These are phyloP conservation scores for Gloeopeniophorella convolvens DNA, from an alignment of 768 basidiomycete genomes.

Conservation along the genomic window DNA sequence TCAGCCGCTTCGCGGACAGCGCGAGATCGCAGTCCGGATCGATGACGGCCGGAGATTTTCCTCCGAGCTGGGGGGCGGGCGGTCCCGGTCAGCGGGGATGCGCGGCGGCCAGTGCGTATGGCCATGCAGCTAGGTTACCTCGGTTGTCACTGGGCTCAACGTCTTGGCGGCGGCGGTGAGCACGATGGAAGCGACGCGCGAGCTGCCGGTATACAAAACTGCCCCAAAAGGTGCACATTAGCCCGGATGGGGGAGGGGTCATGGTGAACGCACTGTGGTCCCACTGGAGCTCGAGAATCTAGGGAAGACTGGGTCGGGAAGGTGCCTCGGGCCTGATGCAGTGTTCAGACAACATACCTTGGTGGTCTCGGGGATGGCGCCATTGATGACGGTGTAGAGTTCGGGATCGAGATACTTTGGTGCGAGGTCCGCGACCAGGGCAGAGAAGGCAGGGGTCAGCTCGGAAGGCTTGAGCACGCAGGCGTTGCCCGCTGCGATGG, in stretches of 20 bases:
- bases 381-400: conserved; percentile 30
- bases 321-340: neutral
- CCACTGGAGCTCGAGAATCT: conserved; percentile 74
- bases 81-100: neutral
- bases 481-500: conserved; percentile 34
- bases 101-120: neutral
- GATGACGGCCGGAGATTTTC: conserved; percentile 71
- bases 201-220: conserved; percentile 59
- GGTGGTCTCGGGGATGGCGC: conserved; percentile 29
- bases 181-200: conserved; percentile 59
- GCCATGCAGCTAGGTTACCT: conserved; percentile 35
- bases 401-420: conserved; percentile 32
- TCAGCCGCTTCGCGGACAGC: conserved; percentile 57
- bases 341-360: conserved; percentile 17
- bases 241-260: conserved; percentile 12
- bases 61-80: conserved; percentile 42
- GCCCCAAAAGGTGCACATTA: conserved; percentile 1
- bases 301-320: neutral
- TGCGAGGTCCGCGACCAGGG: conserved; percentile 25
- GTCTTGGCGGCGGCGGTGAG: conserved; percentile 70
- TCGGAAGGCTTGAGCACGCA: conserved; percentile 35
- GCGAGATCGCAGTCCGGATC: conserved; percentile 64
- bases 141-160: conserved; percentile 60
- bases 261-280: conserved; percentile 42
- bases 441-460: conserved; percentile 24